These are phyloP conservation scores for Colletotrichum melonis DNA, from an alignment of 2,329 filamentous ascomycete genomes.

Conservation along the genomic window DNA sequence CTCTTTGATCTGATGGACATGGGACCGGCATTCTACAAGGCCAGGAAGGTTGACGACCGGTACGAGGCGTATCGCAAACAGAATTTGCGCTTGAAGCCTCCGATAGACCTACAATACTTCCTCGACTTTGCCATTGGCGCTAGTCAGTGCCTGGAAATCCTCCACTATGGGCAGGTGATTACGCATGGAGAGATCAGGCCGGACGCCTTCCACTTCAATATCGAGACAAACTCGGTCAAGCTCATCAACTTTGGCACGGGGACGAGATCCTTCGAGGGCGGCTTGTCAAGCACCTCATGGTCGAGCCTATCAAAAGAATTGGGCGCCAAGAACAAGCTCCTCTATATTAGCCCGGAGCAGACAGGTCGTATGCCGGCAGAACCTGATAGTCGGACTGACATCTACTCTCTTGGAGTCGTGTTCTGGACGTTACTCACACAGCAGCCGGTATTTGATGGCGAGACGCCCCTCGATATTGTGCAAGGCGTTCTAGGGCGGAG, in stretches of 20 bases:
- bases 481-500: constrained; percentile 86
- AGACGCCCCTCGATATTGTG: constrained; percentile 87
- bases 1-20: constrained; percentile 78
- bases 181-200: constrained; percentile 92
- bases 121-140: constrained; percentile 93
- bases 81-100: constrained; percentile 62
- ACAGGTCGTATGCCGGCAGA: constrained; percentile 93
- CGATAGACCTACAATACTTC: constrained; percentile 80
- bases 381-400: constrained; percentile 91
- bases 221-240: constrained; percentile 77
- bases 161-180: constrained; percentile 89
- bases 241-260: constrained; percentile 90
- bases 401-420: constrained; percentile 89
- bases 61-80: constrained; percentile 58
- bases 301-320: constrained; percentile 83
- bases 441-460: constrained; percentile 81
- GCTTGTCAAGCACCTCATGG: constrained; percentile 88
- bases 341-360: constrained; percentile 94
- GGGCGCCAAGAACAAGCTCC: constrained; percentile 88
- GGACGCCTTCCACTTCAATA: constrained; percentile 90
- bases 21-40: constrained; percentile 78
- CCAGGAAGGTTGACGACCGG: constrained; percentile 62
- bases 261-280: constrained; percentile 88
- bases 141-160: constrained; percentile 84
- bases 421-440: constrained; percentile 90